Conservation (phyloP, 371 early-diverging fungal species). For the Apophysomyces sp. region DNA sequence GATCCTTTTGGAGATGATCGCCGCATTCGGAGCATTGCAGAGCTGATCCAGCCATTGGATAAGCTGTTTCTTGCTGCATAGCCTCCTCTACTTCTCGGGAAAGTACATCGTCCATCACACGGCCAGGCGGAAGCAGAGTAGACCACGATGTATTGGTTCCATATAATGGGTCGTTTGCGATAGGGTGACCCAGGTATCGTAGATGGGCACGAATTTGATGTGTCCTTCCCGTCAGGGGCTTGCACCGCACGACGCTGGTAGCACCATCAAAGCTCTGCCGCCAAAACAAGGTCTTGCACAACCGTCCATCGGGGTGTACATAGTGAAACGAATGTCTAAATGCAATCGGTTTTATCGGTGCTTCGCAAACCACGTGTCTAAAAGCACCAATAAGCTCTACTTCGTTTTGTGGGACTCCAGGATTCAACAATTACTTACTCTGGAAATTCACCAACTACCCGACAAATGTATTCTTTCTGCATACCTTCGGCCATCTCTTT, state of each 20-base stretch:
- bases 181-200: slow-evolving; percentile 93
- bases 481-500: slow-evolving; percentile 66
- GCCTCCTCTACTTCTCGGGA: slow-evolving; percentile 7
- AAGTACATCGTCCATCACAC: slow-evolving; percentile 23
- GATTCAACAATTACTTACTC: slow-evolving; percentile 33
- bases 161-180: slow-evolving; percentile 97
- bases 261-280: slow-evolving; percentile 62
- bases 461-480: slow-evolving; percentile 84
- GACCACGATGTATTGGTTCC: slow-evolving; percentile 74
- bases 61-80: slow-evolving; percentile 7
- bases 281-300: slow-evolving; percentile 73
- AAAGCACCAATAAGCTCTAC: no score
- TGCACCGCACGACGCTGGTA: slow-evolving; percentile 70
- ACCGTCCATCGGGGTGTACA: slow-evolving; percentile 81
- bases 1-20: slow-evolving; percentile 56
- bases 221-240: slow-evolving; percentile 96
- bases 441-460: slow-evolving; percentile 89
- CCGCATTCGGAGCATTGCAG: slow-evolving; percentile 54
- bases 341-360: slow-evolving; percentile 80
- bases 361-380: slow-evolving; percentile 61
- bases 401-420: no score
- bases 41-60: neutral
- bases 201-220: slow-evolving; percentile 99
- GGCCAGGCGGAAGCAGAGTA: slow-evolving; percentile 50
- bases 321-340: slow-evolving; percentile 85